These are phyloP conservation scores for Rhododendron kiyosumense DNA, from an alignment of 148 eudicot genomes.

Conservation along the genomic window DNA sequence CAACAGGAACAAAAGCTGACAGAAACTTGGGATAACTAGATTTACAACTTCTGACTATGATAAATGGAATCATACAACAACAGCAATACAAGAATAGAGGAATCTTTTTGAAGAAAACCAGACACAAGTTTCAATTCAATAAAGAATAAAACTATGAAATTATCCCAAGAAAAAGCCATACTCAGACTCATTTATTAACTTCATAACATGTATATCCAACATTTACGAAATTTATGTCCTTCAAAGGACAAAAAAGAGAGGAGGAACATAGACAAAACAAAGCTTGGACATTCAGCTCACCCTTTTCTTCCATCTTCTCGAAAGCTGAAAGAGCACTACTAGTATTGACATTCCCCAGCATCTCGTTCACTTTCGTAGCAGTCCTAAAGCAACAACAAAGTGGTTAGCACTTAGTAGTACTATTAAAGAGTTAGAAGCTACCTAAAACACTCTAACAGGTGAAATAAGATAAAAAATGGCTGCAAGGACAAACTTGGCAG, in stretches of 20 bases:
- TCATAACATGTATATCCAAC: background rate
- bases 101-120: background rate
- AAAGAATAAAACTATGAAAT: background rate
- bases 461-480: background rate
- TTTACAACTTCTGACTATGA: background rate
- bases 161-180: background rate
- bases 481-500: constrained; percentile 69
- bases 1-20: background rate
- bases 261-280: background rate
- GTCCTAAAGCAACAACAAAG: constrained; percentile 13
- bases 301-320: constrained; percentile 99
- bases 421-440: background rate
- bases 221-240: background rate
- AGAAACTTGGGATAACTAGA: background rate
- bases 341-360: constrained; percentile 91
- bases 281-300: constrained; percentile 20
- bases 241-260: background rate
- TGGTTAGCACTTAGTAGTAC: background rate
- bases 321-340: constrained; percentile 94
- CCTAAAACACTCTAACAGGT: background rate
- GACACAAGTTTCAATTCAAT: background rate
- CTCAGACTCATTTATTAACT: background rate
- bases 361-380: constrained; percentile 86
- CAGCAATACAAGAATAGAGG: background rate
- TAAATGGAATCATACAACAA: background rate